Percentiles rank a stretch among this genome's conserved stretches.
Evolutionary conservation across 2,329 filamentous ascomycete genomes (phyloP).

Genomic region (Epichloe scottii): DNA sequence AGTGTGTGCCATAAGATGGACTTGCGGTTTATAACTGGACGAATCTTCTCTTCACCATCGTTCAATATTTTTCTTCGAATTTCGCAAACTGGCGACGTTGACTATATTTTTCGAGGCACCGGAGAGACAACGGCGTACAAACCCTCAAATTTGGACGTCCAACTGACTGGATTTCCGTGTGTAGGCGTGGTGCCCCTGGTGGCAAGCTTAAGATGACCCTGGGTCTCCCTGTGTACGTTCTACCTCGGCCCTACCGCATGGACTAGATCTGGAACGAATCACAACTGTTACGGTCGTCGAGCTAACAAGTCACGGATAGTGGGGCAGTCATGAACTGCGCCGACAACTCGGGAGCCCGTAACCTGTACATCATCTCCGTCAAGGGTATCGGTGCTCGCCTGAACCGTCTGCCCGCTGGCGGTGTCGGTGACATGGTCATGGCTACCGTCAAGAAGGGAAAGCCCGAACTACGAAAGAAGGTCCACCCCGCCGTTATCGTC

Average conservation of each 20-base stretch:
- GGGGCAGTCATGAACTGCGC: slow-evolving; percentile 99
- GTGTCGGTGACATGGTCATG: slow-evolving; percentile 99
- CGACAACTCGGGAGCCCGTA: slow-evolving; percentile 97
- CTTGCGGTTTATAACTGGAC: neutral
- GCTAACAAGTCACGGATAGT: slow-evolving; percentile 33
- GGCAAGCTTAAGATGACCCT: slow-evolving; percentile 99
- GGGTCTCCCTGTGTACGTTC: slow-evolving; percentile 94
- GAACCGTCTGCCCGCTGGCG: slow-evolving; percentile 92
- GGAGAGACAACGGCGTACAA: neutral
- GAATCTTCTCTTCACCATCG: neutral
- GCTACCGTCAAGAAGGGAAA: slow-evolving; percentile 99
- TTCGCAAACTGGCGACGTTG: slow-evolving; percentile 2
- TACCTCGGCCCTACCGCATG: neutral
- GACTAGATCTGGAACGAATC: slow-evolving; percentile 3
- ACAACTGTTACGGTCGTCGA: neutral
- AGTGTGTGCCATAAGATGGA: neutral
- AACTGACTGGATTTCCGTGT: slow-evolving; percentile 2
- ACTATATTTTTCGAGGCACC: neutral
- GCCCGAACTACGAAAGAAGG: slow-evolving; percentile 99
- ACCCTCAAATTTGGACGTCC: neutral
- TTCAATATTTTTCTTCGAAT: neutral
- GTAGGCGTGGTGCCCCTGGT: slow-evolving; percentile 80
- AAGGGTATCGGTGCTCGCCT: slow-evolving; percentile 96
- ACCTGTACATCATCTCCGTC: slow-evolving; percentile 99
- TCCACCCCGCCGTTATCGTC: slow-evolving; percentile 98